Evolutionary conservation across 148 eudicot genomes (phyloP), one percentile per base, ranked within the genome.

Genomic region (Amaranthus cruentus): DNA sequence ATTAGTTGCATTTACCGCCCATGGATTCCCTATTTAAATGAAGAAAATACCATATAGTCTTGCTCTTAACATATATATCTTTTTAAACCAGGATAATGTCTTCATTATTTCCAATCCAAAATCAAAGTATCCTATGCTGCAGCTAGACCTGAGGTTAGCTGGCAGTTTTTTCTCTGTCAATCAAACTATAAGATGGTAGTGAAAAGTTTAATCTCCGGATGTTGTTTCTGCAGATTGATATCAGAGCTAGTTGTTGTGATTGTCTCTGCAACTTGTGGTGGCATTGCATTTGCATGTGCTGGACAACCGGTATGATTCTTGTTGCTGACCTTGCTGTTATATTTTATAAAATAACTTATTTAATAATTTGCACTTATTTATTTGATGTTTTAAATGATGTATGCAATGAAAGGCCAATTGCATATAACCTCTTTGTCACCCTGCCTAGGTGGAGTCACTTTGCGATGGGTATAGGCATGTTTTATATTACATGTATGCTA

Each of bases 221-320:
- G 15, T 42, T 73, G 3, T 77, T 62, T 81, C 53, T 77, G 70
- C 88, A 96, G 99, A 82, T 81, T 96, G 84, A 96, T 96, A 79
- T 90, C 96, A 38, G 99, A 96, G 83, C 85, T 96, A 75, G 99
- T 96, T 47, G 88, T 96, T 59, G 97, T 91, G 18, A 96, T 96
- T 81, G 99, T 96, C 71, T 96, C 88, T 77, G 99, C 99, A 81
- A 90, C 99, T 68, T 96, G 99, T 83, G 99, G 97, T 72, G 99
- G 99, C 77, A 96, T 96, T 80, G 99, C 97, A 67, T 96, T 96
- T 84, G 99, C 99, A 55, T 90, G 92, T 81, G 96, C 91, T 69
- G 97, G 99, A 77, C 99, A 92, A 77, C 99, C 97, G 88, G 99
- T 96, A 74, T 68, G 88, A 75, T 57, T 66, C 76, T 73, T 73